Percentiles rank a stretch among this genome's conserved stretches.
These are phyloP conservation scores for Edaphochlamys debaryana DNA, from an alignment of 139 green algal genomes.

Conservation along the genomic window DNA sequence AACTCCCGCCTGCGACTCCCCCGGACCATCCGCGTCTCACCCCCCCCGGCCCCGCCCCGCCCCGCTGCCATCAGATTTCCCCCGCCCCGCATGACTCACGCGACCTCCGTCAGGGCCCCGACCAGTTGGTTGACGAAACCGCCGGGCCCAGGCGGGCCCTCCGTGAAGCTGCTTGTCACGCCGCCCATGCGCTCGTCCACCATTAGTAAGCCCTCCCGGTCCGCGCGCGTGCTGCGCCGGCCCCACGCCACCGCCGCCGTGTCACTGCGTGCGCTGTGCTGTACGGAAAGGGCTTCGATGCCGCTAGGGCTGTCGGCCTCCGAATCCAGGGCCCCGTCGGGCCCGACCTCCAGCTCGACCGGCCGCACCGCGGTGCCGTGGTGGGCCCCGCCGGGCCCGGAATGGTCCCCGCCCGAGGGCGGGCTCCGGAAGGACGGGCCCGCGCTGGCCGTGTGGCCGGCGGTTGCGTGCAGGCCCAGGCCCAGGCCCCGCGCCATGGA, in stretches of 20 bases:
- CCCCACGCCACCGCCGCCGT: conserved; percentile 19
- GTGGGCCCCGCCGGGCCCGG: too few relatives aligned
- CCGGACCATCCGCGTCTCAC: too few relatives aligned
- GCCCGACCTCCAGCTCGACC: not conserved
- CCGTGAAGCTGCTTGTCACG: not conserved
- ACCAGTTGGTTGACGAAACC: conserved; percentile 24
- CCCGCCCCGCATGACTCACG: too few relatives aligned
- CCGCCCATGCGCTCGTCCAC: not conserved
- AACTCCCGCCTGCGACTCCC: too few relatives aligned
- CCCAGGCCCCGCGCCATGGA: too few relatives aligned
- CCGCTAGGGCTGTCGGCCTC: not conserved
- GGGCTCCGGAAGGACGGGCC: too few relatives aligned
- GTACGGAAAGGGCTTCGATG: not conserved
- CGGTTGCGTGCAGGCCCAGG: too few relatives aligned
- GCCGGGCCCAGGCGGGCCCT: not conserved
- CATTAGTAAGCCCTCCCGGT: not conserved
- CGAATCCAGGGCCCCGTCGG: not conserved
- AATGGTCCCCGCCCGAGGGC: too few relatives aligned
- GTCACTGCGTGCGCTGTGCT: conserved; percentile 8
- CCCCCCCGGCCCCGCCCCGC: too few relatives aligned
- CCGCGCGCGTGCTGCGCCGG: conserved; percentile 11
- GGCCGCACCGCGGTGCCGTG: not conserved
- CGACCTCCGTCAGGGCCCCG: conserved; percentile 24
- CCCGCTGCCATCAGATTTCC: too few relatives aligned
- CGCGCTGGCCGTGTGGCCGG: too few relatives aligned